phyloP scores from a whole-genome alignment of 2,329 filamentous ascomycete genomes.

The Beauveria pseudobassiana region DNA sequence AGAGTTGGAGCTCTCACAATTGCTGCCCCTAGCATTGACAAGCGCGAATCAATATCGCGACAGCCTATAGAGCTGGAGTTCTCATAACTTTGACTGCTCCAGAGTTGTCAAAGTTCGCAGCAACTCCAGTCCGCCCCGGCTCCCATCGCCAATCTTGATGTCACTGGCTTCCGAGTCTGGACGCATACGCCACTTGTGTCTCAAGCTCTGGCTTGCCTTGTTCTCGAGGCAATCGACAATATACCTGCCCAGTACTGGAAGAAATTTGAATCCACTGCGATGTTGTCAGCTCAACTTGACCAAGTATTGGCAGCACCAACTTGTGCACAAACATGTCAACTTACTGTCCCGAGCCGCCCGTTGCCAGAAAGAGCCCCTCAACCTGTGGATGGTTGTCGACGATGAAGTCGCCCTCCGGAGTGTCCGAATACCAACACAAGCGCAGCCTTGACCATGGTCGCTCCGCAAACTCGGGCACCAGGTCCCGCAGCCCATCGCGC shows the following conservation, averaged over 20 bases:
- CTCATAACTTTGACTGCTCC: constrained; percentile 24
- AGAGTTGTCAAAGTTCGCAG: constrained; percentile 17
- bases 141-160: constrained; percentile 22
- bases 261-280: constrained; percentile 21
- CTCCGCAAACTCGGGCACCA: constrained; percentile 47
- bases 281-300: background rate
- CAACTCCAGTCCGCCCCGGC: constrained; percentile 22
- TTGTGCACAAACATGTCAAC: background rate
- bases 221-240: constrained; percentile 27
- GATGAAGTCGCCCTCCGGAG: constrained; percentile 55
- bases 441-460: constrained; percentile 43
- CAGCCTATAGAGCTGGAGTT: background rate
- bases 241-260: constrained; percentile 20
- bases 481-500: constrained; percentile 40
- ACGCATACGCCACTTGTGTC: constrained; percentile 24
- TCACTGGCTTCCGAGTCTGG: background rate
- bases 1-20: constrained; percentile 10
- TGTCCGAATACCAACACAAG: constrained; percentile 60
- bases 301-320: too few species aligned
- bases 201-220: constrained; percentile 20
- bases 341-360: constrained; percentile 38
- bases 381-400: constrained; percentile 47
- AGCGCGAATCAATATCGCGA: background rate
- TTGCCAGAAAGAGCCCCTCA: constrained; percentile 39
- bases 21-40: background rate